Percentiles rank a stretch among this genome's conserved stretches.
Conservation (phyloP, 2,329 filamentous ascomycete species). For the Dryadomyces sulphureus region DNA sequence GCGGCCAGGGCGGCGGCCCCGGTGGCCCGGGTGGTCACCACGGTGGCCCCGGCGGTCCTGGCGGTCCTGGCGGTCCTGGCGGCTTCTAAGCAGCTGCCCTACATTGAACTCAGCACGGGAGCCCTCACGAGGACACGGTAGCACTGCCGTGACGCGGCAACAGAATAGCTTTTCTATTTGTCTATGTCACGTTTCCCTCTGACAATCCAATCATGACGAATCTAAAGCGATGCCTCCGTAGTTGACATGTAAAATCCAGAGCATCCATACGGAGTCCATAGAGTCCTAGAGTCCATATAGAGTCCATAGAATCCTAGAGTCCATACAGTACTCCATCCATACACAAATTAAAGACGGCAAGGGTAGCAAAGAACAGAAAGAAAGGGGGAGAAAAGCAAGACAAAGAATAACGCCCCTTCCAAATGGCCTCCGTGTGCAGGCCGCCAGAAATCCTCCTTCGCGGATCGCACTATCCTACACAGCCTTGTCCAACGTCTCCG, state of each 20-base stretch:
- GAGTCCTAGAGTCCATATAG: too few relatives aligned
- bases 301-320: too few relatives aligned
- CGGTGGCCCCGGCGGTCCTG: conserved; percentile 8
- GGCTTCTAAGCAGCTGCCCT: not conserved
- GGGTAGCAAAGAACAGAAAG: too few relatives aligned
- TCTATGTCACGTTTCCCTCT: not conserved
- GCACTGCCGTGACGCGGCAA: not conserved
- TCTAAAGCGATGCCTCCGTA: not conserved
- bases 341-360: too few relatives aligned
- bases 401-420: not conserved
- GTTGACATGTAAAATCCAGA: too few relatives aligned
- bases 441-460: not conserved
- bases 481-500: not conserved
- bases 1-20: conserved; percentile 13
- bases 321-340: too few relatives aligned
- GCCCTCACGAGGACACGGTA: conserved; percentile 1
- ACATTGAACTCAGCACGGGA: not conserved
- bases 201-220: too few relatives aligned
- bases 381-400: not conserved
- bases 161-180: too few relatives aligned
- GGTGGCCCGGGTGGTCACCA: conserved; percentile 8
- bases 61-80: conserved; percentile 4
- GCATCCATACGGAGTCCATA: too few relatives aligned
- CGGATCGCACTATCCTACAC: not conserved
- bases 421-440: not conserved